Evolutionary conservation across 176 grass and related monocot genomes (phyloP).

Genomic region (Eremochloa ophiuroides): DNA sequence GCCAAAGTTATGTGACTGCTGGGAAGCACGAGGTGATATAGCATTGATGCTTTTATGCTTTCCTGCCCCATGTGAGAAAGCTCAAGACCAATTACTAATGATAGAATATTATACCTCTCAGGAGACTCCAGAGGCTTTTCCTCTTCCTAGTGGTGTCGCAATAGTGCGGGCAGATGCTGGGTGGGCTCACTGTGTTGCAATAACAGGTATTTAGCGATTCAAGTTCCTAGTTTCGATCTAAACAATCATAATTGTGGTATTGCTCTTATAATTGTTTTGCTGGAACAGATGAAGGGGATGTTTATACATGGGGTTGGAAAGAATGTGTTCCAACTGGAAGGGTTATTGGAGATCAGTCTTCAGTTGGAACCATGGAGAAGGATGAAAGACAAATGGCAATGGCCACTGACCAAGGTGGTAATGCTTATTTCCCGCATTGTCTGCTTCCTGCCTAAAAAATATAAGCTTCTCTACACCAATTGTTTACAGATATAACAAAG

Average conservation of each 20-base stretch:
- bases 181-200: slow-evolving; percentile 92
- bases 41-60: slow-evolving; percentile 21
- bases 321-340: slow-evolving; percentile 94
- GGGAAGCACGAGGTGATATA: slow-evolving; percentile 87
- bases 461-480: slow-evolving; percentile 38
- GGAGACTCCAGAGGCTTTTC: slow-evolving; percentile 93
- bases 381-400: slow-evolving; percentile 54
- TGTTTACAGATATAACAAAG: slow-evolving; percentile 48
- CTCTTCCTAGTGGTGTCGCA: slow-evolving; percentile 67
- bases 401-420: slow-evolving; percentile 66
- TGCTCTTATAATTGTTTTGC: slow-evolving; percentile 28
- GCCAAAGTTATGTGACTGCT: slow-evolving; percentile 92
- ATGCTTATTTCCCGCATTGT: slow-evolving; percentile 8
- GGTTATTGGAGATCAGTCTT: slow-evolving; percentile 50
- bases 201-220: slow-evolving; percentile 57
- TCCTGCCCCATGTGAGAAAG: neutral
- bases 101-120: slow-evolving; percentile 28
- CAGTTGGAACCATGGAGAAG: slow-evolving; percentile 63
- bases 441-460: slow-evolving; percentile 23
- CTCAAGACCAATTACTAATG: slow-evolving; percentile 12
- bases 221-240: neutral
- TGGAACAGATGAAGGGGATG: slow-evolving; percentile 73
- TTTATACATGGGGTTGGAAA: slow-evolving; percentile 99
- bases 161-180: slow-evolving; percentile 84
- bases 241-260: neutral